phyloP scores from a whole-genome alignment of 108 stramenopile species.

The Pseudonitzschia pungens region DNA sequence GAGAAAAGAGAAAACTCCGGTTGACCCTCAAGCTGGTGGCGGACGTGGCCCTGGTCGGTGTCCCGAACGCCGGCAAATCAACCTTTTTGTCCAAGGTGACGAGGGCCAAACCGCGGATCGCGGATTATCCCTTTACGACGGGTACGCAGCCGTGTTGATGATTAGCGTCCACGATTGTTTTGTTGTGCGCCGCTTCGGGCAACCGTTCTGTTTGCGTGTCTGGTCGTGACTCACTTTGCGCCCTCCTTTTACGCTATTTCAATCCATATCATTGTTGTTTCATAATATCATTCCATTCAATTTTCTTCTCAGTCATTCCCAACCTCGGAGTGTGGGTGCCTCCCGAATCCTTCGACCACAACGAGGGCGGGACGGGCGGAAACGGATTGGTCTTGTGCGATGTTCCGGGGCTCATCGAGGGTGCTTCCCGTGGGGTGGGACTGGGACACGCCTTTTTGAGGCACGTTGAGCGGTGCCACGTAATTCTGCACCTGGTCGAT shows the following conservation, averaged over 20 bases:
- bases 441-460: conserved; percentile 91
- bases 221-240: no score
- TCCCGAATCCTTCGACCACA: conserved; percentile 21
- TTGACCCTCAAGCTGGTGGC: conserved; percentile 95
- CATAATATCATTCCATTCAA: no score
- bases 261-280: no score
- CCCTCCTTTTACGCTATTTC: no score
- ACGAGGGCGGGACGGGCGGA: conserved; percentile 48
- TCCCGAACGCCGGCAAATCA: conserved; percentile 96
- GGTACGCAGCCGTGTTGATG: conserved; percentile 26
- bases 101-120: conserved; percentile 95
- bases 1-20: conserved; percentile 78
- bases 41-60: conserved; percentile 94
- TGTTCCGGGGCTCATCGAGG: conserved; percentile 91
- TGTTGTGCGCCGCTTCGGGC: background rate
- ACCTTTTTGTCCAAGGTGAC: conserved; percentile 89
- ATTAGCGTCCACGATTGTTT: background rate
- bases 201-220: no score
- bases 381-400: conserved; percentile 88
- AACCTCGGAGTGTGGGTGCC: conserved; percentile 95
- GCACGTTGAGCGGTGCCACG: conserved; percentile 93
- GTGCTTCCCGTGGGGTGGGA: conserved; percentile 85
- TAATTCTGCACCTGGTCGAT: conserved; percentile 93
- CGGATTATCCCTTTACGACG: conserved; percentile 53
- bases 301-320: conserved; percentile 81